Conservation (phyloP, 192 early-diverging fungal species). For the Dimargaris verticillata region DNA sequence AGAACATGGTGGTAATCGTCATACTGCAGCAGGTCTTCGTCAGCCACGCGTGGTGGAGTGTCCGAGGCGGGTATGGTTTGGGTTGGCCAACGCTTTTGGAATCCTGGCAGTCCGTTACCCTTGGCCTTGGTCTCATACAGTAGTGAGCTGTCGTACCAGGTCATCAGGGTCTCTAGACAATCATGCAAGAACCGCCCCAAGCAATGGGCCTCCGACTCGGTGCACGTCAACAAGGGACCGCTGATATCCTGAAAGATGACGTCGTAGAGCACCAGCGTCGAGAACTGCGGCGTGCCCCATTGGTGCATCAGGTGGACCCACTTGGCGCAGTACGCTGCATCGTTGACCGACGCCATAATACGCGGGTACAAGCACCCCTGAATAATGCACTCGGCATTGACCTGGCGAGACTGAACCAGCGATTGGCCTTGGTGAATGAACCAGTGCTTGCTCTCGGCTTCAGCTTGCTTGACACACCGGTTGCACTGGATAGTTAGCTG, state of each 20-base stretch:
- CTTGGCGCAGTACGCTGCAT: constrained; percentile 60
- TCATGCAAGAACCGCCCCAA: constrained; percentile 51
- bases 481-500: constrained; percentile 22
- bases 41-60: constrained; percentile 17
- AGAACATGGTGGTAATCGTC: constrained; percentile 43
- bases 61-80: constrained; percentile 14
- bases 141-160: constrained; percentile 33
- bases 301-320: constrained; percentile 56
- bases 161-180: constrained; percentile 33
- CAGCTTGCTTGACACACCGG: constrained; percentile 15
- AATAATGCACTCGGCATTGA: constrained; percentile 29
- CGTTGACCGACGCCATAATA: constrained; percentile 37
- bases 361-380: constrained; percentile 64
- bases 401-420: constrained; percentile 18
- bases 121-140: constrained; percentile 37
- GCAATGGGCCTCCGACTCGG: constrained; percentile 57
- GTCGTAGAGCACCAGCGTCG: constrained; percentile 54
- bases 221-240: constrained; percentile 32
- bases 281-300: constrained; percentile 49
- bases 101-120: constrained; percentile 42
- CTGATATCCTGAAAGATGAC: constrained; percentile 33
- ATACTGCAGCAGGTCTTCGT: constrained; percentile 32
- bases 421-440: constrained; percentile 20
- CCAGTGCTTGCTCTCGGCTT: constrained; percentile 30
- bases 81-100: constrained; percentile 41